phyloP scores from a whole-genome alignment of 1,139 yeast genomes.

The Kodamaea alishanica region DNA sequence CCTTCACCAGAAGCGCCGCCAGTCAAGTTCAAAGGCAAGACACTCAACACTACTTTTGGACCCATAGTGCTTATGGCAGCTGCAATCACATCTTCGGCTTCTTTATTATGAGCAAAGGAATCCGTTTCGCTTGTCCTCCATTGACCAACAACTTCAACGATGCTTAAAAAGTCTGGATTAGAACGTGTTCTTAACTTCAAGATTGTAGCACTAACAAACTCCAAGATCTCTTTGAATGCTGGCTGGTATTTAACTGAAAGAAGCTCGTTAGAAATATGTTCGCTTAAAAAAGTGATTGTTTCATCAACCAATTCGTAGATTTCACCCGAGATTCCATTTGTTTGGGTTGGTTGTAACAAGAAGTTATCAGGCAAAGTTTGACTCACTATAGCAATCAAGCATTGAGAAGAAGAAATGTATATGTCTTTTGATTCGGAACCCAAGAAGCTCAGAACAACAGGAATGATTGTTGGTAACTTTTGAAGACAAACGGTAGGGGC shows the following conservation, averaged over 20 bases:
- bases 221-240: constrained; percentile 73
- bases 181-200: constrained; percentile 62
- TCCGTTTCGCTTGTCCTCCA: constrained; percentile 79
- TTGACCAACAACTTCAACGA: constrained; percentile 72
- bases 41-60: constrained; percentile 72
- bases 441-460: constrained; percentile 57
- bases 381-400: constrained; percentile 70
- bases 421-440: constrained; percentile 66
- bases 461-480: constrained; percentile 56
- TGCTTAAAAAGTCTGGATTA: constrained; percentile 66
- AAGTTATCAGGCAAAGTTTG: constrained; percentile 62
- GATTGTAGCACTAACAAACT: constrained; percentile 62
- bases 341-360: constrained; percentile 49
- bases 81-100: constrained; percentile 76
- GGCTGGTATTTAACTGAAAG: constrained; percentile 72
- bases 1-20: constrained; percentile 39
- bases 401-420: constrained; percentile 76
- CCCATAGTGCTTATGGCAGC: constrained; percentile 79
- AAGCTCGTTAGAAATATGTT: constrained; percentile 52
- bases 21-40: constrained; percentile 74
- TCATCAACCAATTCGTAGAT: constrained; percentile 57
- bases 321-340: constrained; percentile 37
- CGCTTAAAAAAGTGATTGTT: constrained; percentile 44
- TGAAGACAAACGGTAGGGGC: constrained; percentile 56
- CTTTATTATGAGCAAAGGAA: constrained; percentile 66